phyloP scores from a whole-genome alignment of 2,329 filamentous ascomycete genomes.

The Bisporella sp. region DNA sequence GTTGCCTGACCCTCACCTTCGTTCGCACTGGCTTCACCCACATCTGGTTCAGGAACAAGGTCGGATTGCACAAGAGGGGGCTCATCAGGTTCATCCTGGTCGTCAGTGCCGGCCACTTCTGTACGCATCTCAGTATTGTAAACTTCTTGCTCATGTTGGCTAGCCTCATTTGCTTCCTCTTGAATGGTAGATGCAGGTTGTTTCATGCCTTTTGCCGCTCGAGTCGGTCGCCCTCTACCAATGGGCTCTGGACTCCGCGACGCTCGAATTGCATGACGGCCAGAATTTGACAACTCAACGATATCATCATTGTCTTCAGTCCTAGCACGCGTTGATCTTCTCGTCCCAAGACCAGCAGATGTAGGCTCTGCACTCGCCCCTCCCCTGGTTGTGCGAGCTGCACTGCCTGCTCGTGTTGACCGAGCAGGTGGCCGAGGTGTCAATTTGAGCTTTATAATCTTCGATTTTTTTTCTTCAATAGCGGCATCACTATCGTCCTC shows the following conservation, averaged over 20 bases:
- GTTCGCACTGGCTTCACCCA: slow-evolving; percentile 8
- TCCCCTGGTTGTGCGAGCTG: slow-evolving; percentile 14
- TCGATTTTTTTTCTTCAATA: slow-evolving; percentile 7
- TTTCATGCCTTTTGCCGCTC: slow-evolving; percentile 26
- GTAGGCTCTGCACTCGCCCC: slow-evolving; percentile 20
- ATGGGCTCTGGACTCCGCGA: slow-evolving; percentile 49
- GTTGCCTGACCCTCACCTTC: slow-evolving; percentile 11
- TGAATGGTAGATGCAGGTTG: slow-evolving; percentile 25
- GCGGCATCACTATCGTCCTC: slow-evolving; percentile 22
- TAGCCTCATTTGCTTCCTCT: slow-evolving; percentile 27
- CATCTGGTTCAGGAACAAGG: background rate
- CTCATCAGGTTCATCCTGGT: slow-evolving; percentile 18
- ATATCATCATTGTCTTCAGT: slow-evolving; percentile 46
- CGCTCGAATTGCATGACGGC: slow-evolving; percentile 45
- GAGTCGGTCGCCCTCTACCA: slow-evolving; percentile 22
- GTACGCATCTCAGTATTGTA: slow-evolving; percentile 11
- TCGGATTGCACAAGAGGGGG: slow-evolving; percentile 1
- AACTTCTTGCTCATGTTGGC: slow-evolving; percentile 21
- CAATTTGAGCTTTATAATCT: slow-evolving; percentile 25
- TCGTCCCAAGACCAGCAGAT: slow-evolving; percentile 16
- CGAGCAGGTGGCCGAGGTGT: slow-evolving; percentile 16
- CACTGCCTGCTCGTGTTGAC: slow-evolving; percentile 22
- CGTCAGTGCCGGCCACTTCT: slow-evolving; percentile 23
- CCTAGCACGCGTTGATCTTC: slow-evolving; percentile 24
- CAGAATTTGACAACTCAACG: slow-evolving; percentile 53